Evolutionary conservation across 352 stramenopile genomes (phyloP), one percentile per base, ranked within the genome.

Genomic region (Blastocystis sp.): DNA sequence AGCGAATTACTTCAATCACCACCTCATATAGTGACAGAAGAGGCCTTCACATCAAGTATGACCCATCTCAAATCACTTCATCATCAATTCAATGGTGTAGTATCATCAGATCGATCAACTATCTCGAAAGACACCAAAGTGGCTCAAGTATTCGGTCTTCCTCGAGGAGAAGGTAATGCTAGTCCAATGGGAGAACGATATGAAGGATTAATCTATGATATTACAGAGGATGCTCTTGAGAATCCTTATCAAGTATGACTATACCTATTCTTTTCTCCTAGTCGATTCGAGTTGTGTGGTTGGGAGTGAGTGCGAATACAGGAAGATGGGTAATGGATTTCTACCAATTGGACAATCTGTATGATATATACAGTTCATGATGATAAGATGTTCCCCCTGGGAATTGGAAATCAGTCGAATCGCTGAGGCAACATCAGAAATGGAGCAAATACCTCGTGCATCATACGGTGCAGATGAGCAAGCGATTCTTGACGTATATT

Each of bases 211-310:
- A 35, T 79, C 7, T 79, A 79, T 37, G 68, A 79, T 44, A 37
- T 79, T 11, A n/a, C 27, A 33, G 68, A 79, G n/a, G 68, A 79
- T 44, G 68, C 68, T 35, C 35, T 79, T 24, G 68, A 79, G 68
- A 79, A 79, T 79, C 68, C 68, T 19, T 79, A 79, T 79, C 68
- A 58, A 30, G 68, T 79, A 79, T 42, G 6, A 27, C 27, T 54
- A 30, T 11, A 22, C 7, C 15, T 7, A 59, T 30, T 33, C 24
- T 54, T 22, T 11, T 53, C 24, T 58, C 30, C 22, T 24, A 79
- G 68, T 54, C 68, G 0, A 79, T 79, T 79, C 68, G 40, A 24
- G 68, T 79, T 5, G 57, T 79, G 24, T 79, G 68, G 68, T 53
- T 53, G 0, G 68, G 68, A 24, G n/a, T 33, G 19, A 59, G 37